A percentile compares a stretch with the other conserved stretches of the same genome.
These are phyloP conservation scores for Asterella californica DNA, from an alignment of 225 moss, liverwort and hornwort genomes.

Conservation along the genomic window DNA sequence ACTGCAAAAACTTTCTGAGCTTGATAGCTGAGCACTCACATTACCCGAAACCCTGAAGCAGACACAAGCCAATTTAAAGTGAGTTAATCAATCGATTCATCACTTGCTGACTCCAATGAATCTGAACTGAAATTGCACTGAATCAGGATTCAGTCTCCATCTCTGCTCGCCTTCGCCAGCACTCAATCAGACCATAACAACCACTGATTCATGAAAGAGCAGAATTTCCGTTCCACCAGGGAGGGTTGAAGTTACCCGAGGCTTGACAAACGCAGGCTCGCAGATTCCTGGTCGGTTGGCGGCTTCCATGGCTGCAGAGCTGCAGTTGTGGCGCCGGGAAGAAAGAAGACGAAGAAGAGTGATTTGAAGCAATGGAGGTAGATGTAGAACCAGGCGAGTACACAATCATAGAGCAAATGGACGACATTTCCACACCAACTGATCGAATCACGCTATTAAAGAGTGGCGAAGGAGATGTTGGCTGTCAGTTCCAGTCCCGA, in stretches of 20 bases:
- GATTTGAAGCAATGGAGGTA: conserved; percentile 7
- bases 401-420: conserved; percentile 5
- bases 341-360: conserved; percentile 11
- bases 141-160: neutral
- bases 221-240: neutral
- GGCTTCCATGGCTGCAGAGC: conserved; percentile 1
- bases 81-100: too few species aligned
- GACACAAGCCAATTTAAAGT: too few species aligned
- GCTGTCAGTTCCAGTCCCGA: neutral
- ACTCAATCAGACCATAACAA: neutral
- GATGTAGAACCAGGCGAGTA: conserved; percentile 1
- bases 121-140: neutral
- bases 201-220: neutral
- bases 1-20: too few species aligned
- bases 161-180: neutral
- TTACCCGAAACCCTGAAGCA: too few species aligned
- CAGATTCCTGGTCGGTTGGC: neutral
- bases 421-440: neutral
- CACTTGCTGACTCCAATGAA: neutral
- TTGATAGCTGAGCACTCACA: too few species aligned
- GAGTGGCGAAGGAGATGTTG: neutral
- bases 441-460: neutral
- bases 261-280: conserved; percentile 15
- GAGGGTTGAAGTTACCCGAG: neutral
- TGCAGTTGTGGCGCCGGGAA: neutral